A percentile compares a stretch with the other conserved stretches of the same genome.
phyloP scores from a whole-genome alignment of 2,329 filamentous ascomycete species.

The Arthrobotrys sphaeroides region DNA sequence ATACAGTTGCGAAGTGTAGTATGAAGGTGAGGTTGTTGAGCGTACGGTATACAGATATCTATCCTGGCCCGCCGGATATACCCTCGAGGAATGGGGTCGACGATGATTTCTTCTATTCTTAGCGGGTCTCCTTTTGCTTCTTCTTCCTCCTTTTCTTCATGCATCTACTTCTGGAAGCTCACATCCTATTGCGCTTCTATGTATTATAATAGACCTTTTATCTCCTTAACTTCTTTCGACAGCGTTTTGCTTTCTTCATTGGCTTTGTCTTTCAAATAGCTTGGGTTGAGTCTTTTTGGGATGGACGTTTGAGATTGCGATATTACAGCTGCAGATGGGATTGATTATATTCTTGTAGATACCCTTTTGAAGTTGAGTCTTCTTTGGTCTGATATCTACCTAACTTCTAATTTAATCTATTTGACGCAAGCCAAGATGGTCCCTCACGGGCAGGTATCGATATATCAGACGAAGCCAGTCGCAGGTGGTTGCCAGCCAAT shows the following conservation, averaged over 20 bases:
- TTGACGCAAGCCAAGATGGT: neutral
- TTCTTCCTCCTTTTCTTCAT: conserved; percentile 1
- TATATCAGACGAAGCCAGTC: neutral
- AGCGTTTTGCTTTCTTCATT: conserved; percentile 30
- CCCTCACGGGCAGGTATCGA: neutral
- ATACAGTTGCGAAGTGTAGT: conserved; percentile 86
- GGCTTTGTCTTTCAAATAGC: neutral
- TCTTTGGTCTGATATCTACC: neutral
- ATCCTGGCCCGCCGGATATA: conserved; percentile 76
- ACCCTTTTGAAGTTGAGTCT: conserved; percentile 23
- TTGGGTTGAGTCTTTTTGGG: conserved; percentile 6
- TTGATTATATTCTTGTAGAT: conserved; percentile 35
- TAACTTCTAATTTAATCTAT: neutral
- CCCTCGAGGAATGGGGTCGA: conserved; percentile 86
- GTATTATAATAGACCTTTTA: conserved; percentile 46
- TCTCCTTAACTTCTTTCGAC: conserved; percentile 17
- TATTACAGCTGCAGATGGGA: neutral
- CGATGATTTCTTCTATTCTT: conserved; percentile 71
- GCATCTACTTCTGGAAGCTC: neutral
- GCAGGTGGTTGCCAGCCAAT: conserved; percentile 18
- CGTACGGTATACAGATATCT: conserved; percentile 78
- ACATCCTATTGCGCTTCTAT: conserved; percentile 16
- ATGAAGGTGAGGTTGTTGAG: conserved; percentile 92
- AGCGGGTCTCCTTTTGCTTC: conserved; percentile 10
- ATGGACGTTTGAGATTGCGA: conserved; percentile 2